phyloP scores from a whole-genome alignment of 2,329 filamentous ascomycete genomes.

The Claviceps pazoutovae region DNA sequence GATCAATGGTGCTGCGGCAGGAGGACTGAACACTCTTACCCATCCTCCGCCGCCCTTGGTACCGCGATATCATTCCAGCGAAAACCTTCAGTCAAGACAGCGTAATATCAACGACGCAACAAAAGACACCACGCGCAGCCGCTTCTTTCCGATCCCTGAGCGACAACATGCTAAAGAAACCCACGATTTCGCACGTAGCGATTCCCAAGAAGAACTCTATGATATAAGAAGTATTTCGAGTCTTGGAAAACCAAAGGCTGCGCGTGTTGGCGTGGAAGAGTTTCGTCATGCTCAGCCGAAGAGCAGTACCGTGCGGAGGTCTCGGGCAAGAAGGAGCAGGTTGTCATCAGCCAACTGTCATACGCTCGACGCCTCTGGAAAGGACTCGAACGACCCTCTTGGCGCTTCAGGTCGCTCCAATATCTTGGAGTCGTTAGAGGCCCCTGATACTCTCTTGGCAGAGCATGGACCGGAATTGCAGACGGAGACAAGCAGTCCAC shows the following conservation, averaged over 20 bases:
- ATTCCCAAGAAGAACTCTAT: conserved; percentile 1
- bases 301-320: background rate
- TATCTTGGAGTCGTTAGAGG: background rate
- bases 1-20: conserved; percentile 2
- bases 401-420: background rate
- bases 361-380: background rate
- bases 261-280: background rate
- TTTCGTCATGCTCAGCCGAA: background rate
- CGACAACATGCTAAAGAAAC: background rate
- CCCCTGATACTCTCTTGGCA: background rate
- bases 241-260: background rate
- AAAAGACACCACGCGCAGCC: background rate
- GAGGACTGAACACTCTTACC: conserved; percentile 6
- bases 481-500: conserved; percentile 4
- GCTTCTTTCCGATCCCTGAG: background rate
- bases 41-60: background rate
- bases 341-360: conserved; percentile 13
- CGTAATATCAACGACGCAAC: background rate
- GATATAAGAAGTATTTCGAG: conserved; percentile 1
- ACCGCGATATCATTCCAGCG: background rate
- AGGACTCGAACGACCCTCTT: background rate
- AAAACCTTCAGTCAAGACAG: conserved; percentile 3
- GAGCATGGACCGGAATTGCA: background rate
- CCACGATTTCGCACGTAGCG: background rate
- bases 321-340: background rate